phyloP scores from a whole-genome alignment of 164 flowering plant species.

The Protea cynaroides region DNA sequence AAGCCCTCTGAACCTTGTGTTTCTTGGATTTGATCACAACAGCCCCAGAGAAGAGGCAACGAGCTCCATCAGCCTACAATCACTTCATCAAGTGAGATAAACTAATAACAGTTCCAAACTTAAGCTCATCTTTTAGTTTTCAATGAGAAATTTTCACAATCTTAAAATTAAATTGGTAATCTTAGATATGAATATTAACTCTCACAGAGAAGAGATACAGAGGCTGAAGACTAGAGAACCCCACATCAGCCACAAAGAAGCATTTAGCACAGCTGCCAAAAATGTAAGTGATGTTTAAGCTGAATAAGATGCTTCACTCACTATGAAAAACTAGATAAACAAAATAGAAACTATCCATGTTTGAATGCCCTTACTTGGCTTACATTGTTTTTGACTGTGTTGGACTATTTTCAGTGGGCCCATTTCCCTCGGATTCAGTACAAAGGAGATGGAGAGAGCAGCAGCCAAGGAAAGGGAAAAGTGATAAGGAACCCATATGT shows the following conservation, averaged over 20 bases:
- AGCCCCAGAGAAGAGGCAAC: slow-evolving; percentile 88
- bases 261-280: slow-evolving; percentile 92
- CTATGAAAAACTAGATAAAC: background rate
- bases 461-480: slow-evolving; percentile 25
- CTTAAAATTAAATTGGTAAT: background rate
- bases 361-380: slow-evolving; percentile 10
- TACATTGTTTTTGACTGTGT: slow-evolving; percentile 11
- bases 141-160: background rate
- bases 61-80: slow-evolving; percentile 91
- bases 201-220: slow-evolving; percentile 76
- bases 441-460: slow-evolving; percentile 42
- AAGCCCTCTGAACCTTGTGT: background rate
- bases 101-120: no score
- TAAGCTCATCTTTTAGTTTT: no score
- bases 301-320: slow-evolving; percentile 3
- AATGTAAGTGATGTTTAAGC: slow-evolving; percentile 43
- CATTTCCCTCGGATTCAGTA: slow-evolving; percentile 52
- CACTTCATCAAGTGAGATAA: slow-evolving; percentile 68
- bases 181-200: background rate
- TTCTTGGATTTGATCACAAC: slow-evolving; percentile 7
- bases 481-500: slow-evolving; percentile 20
- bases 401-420: slow-evolving; percentile 67
- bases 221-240: slow-evolving; percentile 79
- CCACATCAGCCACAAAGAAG: slow-evolving; percentile 80
- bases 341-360: slow-evolving; percentile 1